Evolutionary conservation across 352 stramenopile genomes (phyloP), one percentile per base, ranked within the genome.

Genomic region (Pythium dissimile): DNA sequence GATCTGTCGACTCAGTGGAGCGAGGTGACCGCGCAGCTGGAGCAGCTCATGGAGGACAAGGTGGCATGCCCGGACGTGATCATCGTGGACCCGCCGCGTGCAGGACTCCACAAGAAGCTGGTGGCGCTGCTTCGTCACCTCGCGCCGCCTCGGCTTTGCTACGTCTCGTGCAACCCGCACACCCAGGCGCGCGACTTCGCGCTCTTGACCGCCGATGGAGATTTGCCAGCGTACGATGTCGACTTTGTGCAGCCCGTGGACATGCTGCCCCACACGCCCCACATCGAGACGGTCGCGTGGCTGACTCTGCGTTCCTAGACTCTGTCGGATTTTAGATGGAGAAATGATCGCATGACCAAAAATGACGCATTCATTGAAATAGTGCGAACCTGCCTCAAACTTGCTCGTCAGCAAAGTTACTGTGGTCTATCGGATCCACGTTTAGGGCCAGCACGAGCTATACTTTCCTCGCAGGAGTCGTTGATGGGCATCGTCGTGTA

Each of bases 221-320:
- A 54, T 11, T 32, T 63, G 20, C 46, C 49, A 1, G 35, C 53
- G 12, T 90, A 90, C 50, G 54, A 53, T 1, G 66, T 88, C n/a
- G 60, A 68, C 13, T 61, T 66, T 35, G 30, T 89, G 2, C 74
- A 89, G 41, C 83, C 83, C 2, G 83, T 92, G 9, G 83, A 92
- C 43, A 90, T 90, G 83, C 69, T 92, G 20, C 83, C 83, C 9
- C 80, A 92, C 46, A 92, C 83, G 15, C 80, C 80, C 9, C 83
- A 92, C 50, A 80, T 89, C 21, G 83, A 92, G 59, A 90, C 81
- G 5, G 76, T 92, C 27, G 80, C 80, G 13, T 90, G 77, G 77
- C 73, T 90, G 11, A 59, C 43, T n/a, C n/a, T n/a, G n/a, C n/a
- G n/a, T n/a, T n/a, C n/a, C n/a, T n/a, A n/a, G n/a, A n/a, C n/a